phyloP scores from a whole-genome alignment of 768 basidiomycete genomes.

The Amanita fuliginea region DNA sequence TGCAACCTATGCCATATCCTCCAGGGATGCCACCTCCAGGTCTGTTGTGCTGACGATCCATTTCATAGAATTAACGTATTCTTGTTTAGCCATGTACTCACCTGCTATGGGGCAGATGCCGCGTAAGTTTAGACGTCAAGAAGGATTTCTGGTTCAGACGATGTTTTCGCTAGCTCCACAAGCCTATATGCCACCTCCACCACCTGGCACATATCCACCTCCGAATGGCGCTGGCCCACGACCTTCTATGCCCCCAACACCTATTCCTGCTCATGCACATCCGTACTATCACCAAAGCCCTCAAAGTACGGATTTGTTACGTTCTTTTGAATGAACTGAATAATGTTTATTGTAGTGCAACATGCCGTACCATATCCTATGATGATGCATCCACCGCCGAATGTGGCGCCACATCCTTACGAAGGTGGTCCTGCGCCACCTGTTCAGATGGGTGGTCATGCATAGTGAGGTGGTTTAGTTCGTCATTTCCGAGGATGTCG shows the following conservation, averaged over 20 bases:
- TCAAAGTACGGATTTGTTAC: conserved; percentile 43
- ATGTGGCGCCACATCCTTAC: conserved; percentile 60
- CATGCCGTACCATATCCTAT: conserved; percentile 84
- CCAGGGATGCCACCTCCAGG: conserved; percentile 72
- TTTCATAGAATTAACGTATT: conserved; percentile 1
- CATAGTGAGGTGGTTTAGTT: conserved; percentile 23
- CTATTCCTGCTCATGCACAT: conserved; percentile 78
- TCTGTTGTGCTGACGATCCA: conserved; percentile 14
- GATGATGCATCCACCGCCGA: conserved; percentile 82
- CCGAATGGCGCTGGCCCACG: conserved; percentile 72
- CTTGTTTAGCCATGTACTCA: conserved; percentile 64
- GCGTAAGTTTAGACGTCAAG: conserved; percentile 39
- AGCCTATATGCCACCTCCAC: conserved; percentile 69
- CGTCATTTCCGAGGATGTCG: conserved; percentile 2
- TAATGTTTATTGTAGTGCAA: conserved; percentile 45
- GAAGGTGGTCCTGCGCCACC: conserved; percentile 60
- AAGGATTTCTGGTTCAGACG: conserved; percentile 6
- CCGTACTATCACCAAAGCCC: conserved; percentile 87
- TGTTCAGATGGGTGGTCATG: conserved; percentile 72
- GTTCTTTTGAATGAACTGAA: conserved; percentile 17
- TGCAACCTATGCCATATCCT: conserved; percentile 81
- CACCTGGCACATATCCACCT: conserved; percentile 66
- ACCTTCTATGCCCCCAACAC: conserved; percentile 87
- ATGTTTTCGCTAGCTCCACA: conserved; percentile 39
- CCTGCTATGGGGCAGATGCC: conserved; percentile 84